Evolutionary conservation across 2,329 filamentous ascomycete species (phyloP), one percentile per base, ranked within the genome.

Genomic region (Cadophora luteo-olivacea): DNA sequence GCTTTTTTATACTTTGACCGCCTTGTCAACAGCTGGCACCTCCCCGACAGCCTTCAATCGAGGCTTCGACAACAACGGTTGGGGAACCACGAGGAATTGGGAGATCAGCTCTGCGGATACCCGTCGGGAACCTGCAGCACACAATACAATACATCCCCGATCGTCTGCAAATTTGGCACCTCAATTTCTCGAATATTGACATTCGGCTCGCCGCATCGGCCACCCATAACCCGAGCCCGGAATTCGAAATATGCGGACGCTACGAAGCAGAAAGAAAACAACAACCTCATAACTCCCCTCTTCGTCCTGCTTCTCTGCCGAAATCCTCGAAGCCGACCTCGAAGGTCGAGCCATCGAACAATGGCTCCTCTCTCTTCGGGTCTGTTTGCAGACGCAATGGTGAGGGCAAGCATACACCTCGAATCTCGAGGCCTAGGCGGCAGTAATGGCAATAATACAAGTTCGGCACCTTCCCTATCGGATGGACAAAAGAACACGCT

Each of bases 281-380:
- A 48, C 36, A 51, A 33, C 48, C 58, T 24, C 63, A 66, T 45
- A 48, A 36, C 24, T 33, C 24, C 14, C 24, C 48, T 19, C 22
- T 51, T 19, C 22, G 24, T 45, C 55, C n/a, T 68, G 19, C 55
- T 19, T 68, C 19, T 24, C 22, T 24, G n/a, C 14, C 11, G 41
- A 55, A 8, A 2, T 1, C 25, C 22, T 41, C 5, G 57, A 45
- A 41, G 33, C 33, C 14, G 24, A n/a, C 57, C 29, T 51, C 48
- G n/a, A 32, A 45, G 22, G 33, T 41, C n/a, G 14, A 38, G 3
- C 12, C 48, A 22, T 48, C 58, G 24, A 32, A 57, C 51, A 61
- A 76, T 76, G 75, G 71, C 74, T 29, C 74, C 75, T 4, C 68
- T 73, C 41, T 70, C 70, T 36, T 64, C 65, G n/a, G 66, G 67